Evolutionary conservation across 2,329 filamentous ascomycete species (phyloP).

Genomic region (Paraphoma sp.): DNA sequence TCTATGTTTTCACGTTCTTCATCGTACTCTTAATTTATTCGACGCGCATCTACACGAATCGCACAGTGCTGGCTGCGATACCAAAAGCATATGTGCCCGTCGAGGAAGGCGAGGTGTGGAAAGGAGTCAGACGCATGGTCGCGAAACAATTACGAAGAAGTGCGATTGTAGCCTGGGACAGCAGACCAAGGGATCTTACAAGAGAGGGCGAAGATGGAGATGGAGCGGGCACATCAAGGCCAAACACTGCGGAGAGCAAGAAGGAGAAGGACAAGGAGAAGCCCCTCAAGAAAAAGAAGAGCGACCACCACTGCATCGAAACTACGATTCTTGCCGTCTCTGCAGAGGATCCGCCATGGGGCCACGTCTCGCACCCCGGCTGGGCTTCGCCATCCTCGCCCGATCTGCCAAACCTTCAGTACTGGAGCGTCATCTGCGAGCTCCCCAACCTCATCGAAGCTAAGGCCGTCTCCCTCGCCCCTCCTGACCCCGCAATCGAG

Average conservation of each 20-base stretch:
- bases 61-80: conserved; percentile 78
- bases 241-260: conserved; percentile 29
- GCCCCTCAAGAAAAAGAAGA: conserved; percentile 35
- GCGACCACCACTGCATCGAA: conserved; percentile 26
- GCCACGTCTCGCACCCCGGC: conserved; percentile 81
- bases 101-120: conserved; percentile 81
- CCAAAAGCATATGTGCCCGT: conserved; percentile 87
- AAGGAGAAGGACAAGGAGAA: conserved; percentile 41
- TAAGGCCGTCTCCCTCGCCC: conserved; percentile 86
- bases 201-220: conserved; percentile 45
- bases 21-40: conserved; percentile 79
- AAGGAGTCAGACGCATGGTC: conserved; percentile 78
- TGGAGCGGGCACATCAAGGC: conserved; percentile 18
- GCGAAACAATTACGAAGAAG: conserved; percentile 75
- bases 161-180: conserved; percentile 80
- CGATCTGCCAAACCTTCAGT: conserved; percentile 82
- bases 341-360: conserved; percentile 70
- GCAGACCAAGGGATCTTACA: conserved; percentile 68
- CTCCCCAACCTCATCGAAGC: conserved; percentile 90
- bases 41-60: conserved; percentile 84
- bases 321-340: conserved; percentile 49
- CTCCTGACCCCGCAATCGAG: conserved; percentile 57
- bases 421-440: conserved; percentile 79
- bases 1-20: conserved; percentile 75
- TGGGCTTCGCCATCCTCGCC: conserved; percentile 83